Base-by-base conservation (phyloP, 441 rosid genomes). In the Manihot esculenta region DNA sequence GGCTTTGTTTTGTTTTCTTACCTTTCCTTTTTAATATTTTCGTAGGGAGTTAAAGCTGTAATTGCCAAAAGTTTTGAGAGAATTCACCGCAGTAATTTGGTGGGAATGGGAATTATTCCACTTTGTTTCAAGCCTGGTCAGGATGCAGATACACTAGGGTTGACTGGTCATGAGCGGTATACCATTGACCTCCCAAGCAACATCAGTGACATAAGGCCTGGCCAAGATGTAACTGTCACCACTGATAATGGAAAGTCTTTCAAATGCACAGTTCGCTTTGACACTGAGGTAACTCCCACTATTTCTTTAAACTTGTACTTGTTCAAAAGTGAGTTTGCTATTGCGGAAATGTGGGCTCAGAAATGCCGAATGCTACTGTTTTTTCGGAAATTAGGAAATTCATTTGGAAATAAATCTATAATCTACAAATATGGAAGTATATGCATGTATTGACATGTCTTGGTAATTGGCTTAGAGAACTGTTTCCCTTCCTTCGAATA, bases 41-140 rank as follows among this genome's bases (percentile, higher is more conserved):
- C 21, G 49, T 94, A 90, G 98, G 99, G 99, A 23, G 98, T 95
- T 35, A 91, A 93, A 81, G 99, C 99, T 6, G 99, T 93, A 73
- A 95, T 93, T 64, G 87, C 99, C 68, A 93, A 93, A 79, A 95
- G 99, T 87, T 95, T 93, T 10, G 99, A 95, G 83, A 89, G 99
- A 79, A 95, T 95, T 77, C 99, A 95, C 69, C 84, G 98, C 54
- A 95, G 99, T 75, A 95, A 95, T 80, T 87, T 95, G 86, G 98
- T 91, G 38, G 98, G 99, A 69, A 95, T 92, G 99, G 99, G 99
- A 54, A 86, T 95, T 42, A 80, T 95, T 70, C 99, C 98, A 0
- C 88, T 91, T 42, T 95, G 97, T 78, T 95, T 91, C 80, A 93
- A 91, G 84, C 70, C 88, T 14, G 99, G 98, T 20, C 88, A 95